phyloP scores from a whole-genome alignment of 2,329 filamentous ascomycete genomes.

The Elsinoe batatas region DNA sequence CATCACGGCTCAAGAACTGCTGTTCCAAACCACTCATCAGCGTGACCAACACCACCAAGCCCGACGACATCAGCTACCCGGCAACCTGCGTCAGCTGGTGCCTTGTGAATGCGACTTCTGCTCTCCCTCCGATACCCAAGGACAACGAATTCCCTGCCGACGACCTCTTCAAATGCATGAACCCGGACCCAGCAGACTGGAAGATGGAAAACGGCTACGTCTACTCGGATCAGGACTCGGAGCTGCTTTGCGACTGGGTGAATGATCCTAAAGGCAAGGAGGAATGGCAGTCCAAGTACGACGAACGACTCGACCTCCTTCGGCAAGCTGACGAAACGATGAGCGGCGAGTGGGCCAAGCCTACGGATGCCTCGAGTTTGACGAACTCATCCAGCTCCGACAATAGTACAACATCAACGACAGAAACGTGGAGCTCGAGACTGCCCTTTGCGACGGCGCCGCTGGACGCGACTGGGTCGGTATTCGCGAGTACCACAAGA shows the following conservation, averaged over 20 bases:
- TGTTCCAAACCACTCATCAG: neutral
- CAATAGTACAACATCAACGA: neutral
- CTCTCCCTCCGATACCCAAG: neutral
- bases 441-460: neutral
- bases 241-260: neutral
- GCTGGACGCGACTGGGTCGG: neutral
- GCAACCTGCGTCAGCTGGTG: conserved; percentile 11
- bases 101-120: conserved; percentile 6
- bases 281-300: neutral
- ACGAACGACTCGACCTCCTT: neutral
- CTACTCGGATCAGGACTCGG: neutral
- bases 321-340: neutral
- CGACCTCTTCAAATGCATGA: conserved; percentile 1
- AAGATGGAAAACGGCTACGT: neutral
- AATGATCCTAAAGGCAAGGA: neutral
- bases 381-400: neutral
- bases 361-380: neutral
- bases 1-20: conserved; percentile 1
- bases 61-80: conserved; percentile 10
- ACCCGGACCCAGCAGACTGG: neutral
- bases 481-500: neutral
- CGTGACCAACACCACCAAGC: neutral
- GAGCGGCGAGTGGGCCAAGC: neutral
- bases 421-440: neutral
- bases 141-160: neutral